Percentiles rank a stretch among this genome's conserved stretches.
Evolutionary conservation across 345 rosid genomes (phyloP).

Genomic region (Angophora floribunda): DNA sequence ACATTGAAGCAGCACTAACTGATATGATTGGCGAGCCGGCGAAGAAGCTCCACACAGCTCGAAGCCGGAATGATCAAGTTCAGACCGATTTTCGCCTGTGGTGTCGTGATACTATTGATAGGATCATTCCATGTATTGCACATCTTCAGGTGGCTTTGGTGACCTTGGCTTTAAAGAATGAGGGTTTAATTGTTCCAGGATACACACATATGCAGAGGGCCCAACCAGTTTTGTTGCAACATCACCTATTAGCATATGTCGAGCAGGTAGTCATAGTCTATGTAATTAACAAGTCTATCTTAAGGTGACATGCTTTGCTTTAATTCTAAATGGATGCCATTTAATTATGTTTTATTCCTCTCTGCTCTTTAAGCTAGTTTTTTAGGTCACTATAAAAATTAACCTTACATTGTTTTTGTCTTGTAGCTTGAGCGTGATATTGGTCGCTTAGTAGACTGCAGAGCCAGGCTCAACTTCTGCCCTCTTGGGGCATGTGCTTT

Average conservation of each 20-base stretch:
- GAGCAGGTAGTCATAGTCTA: slow-evolving; percentile 52
- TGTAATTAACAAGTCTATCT: background rate
- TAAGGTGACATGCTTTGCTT: background rate
- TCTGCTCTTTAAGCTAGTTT: background rate
- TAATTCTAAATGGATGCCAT: background rate
- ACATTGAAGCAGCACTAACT: slow-evolving; percentile 88
- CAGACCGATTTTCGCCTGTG: slow-evolving; percentile 83
- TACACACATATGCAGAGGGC: slow-evolving; percentile 96
- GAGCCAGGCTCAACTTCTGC: slow-evolving; percentile 61
- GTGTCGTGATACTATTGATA: slow-evolving; percentile 92
- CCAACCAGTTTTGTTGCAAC: slow-evolving; percentile 81
- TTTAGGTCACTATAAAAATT: background rate
- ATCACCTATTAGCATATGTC: slow-evolving; percentile 76
- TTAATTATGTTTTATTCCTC: background rate
- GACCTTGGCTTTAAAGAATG: slow-evolving; percentile 57
- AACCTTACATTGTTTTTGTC: background rate
- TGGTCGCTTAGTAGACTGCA: slow-evolving; percentile 74
- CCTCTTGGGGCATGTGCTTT: slow-evolving; percentile 97
- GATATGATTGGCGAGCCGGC: slow-evolving; percentile 98
- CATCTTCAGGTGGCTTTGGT: slow-evolving; percentile 62
- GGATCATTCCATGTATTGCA: slow-evolving; percentile 25
- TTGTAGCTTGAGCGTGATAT: slow-evolving; percentile 94
- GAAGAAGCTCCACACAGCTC: slow-evolving; percentile 91
- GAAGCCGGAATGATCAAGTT: slow-evolving; percentile 89
- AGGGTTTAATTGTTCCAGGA: slow-evolving; percentile 79